Evolutionary conservation across 75 land plant genomes (phyloP), one percentile per base, ranked within the genome.

Genomic region (Larix kaempferi): DNA sequence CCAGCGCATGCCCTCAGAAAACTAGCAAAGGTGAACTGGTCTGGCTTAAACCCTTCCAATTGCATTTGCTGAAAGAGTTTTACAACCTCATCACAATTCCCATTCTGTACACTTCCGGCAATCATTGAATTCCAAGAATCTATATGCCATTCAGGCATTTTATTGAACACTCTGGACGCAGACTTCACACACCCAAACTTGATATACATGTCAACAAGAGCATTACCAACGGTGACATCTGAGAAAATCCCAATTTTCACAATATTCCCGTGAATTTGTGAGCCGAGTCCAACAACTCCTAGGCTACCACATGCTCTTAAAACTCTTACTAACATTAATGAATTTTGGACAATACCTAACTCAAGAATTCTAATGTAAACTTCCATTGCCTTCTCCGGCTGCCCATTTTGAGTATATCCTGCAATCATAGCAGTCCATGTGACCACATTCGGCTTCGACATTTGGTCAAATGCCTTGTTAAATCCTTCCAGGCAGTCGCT

Each of bases 1-100:
- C 77, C 80, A 27, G 84, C 89, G 75, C 89, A 88, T 59, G 84
- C 89, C 11, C 83, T 79, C 16, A 88, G 82, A 52, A 82, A 81
- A 65, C 59, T 74, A 52, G 89, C 67, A 16, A 82, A 78, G 15
- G 81, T 82, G 52, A 81, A 56, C 73, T 77, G 73, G 57, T 87
- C 86, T 58, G 86, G 86, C 74, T 82, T 71, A 23, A 82, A 8
- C 10, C 77, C 80, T 29, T 67, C 71, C 1, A 26, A 39, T 66
- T 82, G 81, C 84, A 87, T 84, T 33, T 17, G 66, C 61, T 66
- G 49, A 54, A 88, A 88, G 19, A 82, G 67, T 39, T 79, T 76
- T 56, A 85, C 35, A 23, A 82, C 81, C 2, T 74, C 79, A 17
- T 76, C 75, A 5, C 84, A 58, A 3, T 56, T 56, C 16, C 82